Base-by-base conservation (phyloP, 106 monocot species). In the Phalaenopsis aphrodite region DNA sequence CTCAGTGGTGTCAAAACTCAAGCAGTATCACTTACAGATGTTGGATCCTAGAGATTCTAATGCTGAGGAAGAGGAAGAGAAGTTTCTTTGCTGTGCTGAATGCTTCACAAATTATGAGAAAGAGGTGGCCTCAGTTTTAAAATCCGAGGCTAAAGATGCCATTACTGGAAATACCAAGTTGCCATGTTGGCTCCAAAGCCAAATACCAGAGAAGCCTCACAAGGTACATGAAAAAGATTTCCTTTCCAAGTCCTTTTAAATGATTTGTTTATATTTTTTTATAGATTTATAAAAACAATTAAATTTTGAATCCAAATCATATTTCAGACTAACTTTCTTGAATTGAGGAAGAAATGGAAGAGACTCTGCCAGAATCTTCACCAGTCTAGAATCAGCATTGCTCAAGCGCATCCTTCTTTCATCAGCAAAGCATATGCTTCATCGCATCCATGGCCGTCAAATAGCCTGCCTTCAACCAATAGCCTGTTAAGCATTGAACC, bases 321-420 rank as follows among this genome's bases (percentile, higher is more conserved):
- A 49, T 65, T 84, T 82, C 84, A 95, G 92, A 85, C 85, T 42
- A 64, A 73, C 36, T 78, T 90, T 76, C 24, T 79, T 23, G 92
- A 98, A 49, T 67, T 92, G 81, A 89, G 79, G 77, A 88, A 82
- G 67, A 94, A 92, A 88, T 94, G 94, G 92, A 93, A 81, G 72
- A 87, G 87, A 77, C 52, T 87, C 23, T 94, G 94, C 81, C 90
- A 83, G 72, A 88, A 76, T 42, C 82, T 91, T 77, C 92, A 94
- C 72, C 86, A 85, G 9, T 45, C 23, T 39, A 58, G 81, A 56
- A 66, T 48, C 56, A 86, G 78, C 41, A 77, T 48, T 55, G 52
- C 43, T 77, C 80, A 81, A 69, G 7, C 41, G 56, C 78, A 80
- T 77, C 72, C 83, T 78, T 75, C 72, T 78, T 81, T 23, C 72